Evolutionary conservation across 306 rosid genomes (phyloP).

Genomic region (Quercus aquifolioides): DNA sequence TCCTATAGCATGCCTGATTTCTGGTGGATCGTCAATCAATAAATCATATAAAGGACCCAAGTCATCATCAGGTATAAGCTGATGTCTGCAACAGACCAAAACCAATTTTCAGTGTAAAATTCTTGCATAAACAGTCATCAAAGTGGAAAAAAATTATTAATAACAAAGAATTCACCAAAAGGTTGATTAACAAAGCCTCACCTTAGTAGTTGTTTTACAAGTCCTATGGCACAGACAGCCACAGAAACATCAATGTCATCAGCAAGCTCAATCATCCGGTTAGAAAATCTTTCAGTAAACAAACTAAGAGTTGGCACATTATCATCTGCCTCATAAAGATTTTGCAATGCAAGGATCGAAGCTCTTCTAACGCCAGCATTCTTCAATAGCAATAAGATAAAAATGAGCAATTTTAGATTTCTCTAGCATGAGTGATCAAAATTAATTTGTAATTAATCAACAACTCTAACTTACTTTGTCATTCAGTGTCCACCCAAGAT

Average conservation of each 20-base stretch:
- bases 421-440: slow-evolving; percentile 15
- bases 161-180: slow-evolving; percentile 1
- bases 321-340: slow-evolving; percentile 86
- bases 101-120: slow-evolving; percentile 21
- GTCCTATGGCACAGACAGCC: slow-evolving; percentile 91
- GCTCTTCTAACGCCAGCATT: slow-evolving; percentile 89
- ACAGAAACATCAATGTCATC: slow-evolving; percentile 90
- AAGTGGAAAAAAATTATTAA: neutral
- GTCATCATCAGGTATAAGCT: slow-evolving; percentile 93
- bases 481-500: slow-evolving; percentile 96
- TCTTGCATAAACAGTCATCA: slow-evolving; percentile 17
- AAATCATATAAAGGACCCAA: slow-evolving; percentile 92
- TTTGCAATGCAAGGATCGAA: slow-evolving; percentile 82
- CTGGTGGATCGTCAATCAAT: slow-evolving; percentile 88
- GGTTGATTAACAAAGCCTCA: slow-evolving; percentile 15
- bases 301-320: slow-evolving; percentile 87
- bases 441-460: slow-evolving; percentile 8
- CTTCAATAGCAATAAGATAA: slow-evolving; percentile 38
- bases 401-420: slow-evolving; percentile 11
- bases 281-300: slow-evolving; percentile 92
- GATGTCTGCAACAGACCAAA: slow-evolving; percentile 64
- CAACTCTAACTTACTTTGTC: slow-evolving; percentile 65
- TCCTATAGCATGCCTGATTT: slow-evolving; percentile 96
- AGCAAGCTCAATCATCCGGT: slow-evolving; percentile 95
- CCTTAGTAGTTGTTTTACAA: slow-evolving; percentile 93